These are phyloP conservation scores for Jacaranda copaia DNA, from an alignment of 257 asterid genomes.

Conservation along the genomic window DNA sequence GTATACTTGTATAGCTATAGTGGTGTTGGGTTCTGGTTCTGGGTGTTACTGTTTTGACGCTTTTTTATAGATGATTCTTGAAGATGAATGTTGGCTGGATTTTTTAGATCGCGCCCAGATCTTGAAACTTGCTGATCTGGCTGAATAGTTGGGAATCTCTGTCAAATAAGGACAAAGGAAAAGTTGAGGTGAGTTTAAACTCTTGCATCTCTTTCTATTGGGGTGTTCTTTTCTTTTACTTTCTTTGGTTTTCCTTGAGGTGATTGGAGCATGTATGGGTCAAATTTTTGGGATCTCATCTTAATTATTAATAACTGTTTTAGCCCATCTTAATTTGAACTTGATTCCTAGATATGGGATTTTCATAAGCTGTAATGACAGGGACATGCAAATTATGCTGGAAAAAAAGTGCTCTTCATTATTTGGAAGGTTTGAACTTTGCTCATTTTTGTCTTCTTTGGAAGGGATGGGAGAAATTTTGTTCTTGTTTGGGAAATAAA, in stretches of 20 bases:
- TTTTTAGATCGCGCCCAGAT: slow-evolving; percentile 80
- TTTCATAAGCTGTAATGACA: slow-evolving; percentile 23
- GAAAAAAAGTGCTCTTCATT: slow-evolving; percentile 31
- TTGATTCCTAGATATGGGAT: slow-evolving; percentile 33
- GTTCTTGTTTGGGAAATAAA: slow-evolving; percentile 20
- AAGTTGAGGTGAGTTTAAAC: slow-evolving; percentile 50
- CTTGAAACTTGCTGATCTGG: slow-evolving; percentile 66
- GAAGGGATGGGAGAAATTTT: not conserved
- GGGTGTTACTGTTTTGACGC: slow-evolving; percentile 40
- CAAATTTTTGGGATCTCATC: slow-evolving; percentile 42
- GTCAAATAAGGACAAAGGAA: slow-evolving; percentile 32
- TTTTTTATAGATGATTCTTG: slow-evolving; percentile 47
- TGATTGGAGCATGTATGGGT: slow-evolving; percentile 32
- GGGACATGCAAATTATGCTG: slow-evolving; percentile 36
- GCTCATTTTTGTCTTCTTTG: not conserved
- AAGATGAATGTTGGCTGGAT: slow-evolving; percentile 53
- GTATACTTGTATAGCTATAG: slow-evolving; percentile 37
- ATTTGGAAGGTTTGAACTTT: slow-evolving; percentile 26
- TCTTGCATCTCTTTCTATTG: slow-evolving; percentile 32
- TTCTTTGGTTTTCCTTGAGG: not conserved
- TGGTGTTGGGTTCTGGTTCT: slow-evolving; percentile 40
- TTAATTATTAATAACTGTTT: slow-evolving; percentile 19
- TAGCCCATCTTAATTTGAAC: slow-evolving; percentile 6
- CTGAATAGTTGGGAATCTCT: slow-evolving; percentile 37
- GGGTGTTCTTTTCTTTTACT: slow-evolving; percentile 34